Base-by-base conservation (phyloP, 2,329 filamentous ascomycete species). In the Chaetomium olivaceum region DNA sequence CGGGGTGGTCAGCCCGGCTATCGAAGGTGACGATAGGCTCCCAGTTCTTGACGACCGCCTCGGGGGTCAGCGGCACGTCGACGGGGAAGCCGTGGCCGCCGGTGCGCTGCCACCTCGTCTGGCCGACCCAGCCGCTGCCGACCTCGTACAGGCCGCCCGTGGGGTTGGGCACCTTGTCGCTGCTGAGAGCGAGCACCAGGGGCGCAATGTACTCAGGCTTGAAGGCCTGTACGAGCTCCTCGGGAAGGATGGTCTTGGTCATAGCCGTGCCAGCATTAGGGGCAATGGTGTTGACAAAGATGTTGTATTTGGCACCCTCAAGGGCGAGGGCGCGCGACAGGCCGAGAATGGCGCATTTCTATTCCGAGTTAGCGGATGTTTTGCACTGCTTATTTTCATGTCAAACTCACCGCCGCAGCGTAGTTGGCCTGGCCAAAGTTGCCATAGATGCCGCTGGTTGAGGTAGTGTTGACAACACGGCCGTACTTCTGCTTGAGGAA, bases 341-440 rank as follows among this genome's bases (percentile, higher is more conserved):
- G 68, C 95, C 95, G 51, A 99, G 89, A 71, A 99, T 98, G 80
- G 92, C 95, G 72, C 87, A 86, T 89, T 95, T 95, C 88, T 91
- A 52, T 69, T 6, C 78, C 4, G 23, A 79, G 50, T 80, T 76
- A 56, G 67, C 57, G 5, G 1, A 0, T 9, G 25, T 25, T 19
- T 25, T 14, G 5, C 29, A 9, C 1, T 25, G n/a, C 31, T 16
- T 5, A 54, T 25, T 16, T 14, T 1, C 3, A 25, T 36, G 14
- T n/a, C 51, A 6, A 31, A 84, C 88, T 82, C 85, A 91, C 89
- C 65, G 91, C 91, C 66, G 94, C 92, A 68, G 95, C 87, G 79
- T 99, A 99, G 85, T 99, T 99, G 74, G 94, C 92, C 81, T 99
- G 95, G 69, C 95, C 95, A 77, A 99, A 99, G 86, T 97, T 99